A percentile compares a stretch with the other conserved stretches of the same genome.
These are phyloP conservation scores for Annona cherimola DNA, from an alignment of 164 flowering plant genomes.

Conservation along the genomic window DNA sequence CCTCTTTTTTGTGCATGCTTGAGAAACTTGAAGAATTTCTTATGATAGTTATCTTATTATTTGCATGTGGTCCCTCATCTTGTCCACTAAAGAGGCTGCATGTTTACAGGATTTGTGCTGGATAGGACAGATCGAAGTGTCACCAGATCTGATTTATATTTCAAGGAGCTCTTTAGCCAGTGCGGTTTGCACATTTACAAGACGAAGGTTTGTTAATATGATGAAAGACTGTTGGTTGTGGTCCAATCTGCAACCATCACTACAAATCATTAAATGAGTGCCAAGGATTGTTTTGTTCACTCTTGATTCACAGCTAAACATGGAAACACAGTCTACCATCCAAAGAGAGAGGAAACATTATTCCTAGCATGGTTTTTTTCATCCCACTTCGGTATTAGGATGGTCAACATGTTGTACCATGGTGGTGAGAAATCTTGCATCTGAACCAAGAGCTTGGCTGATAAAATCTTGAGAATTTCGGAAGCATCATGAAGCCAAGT, in stretches of 20 bases:
- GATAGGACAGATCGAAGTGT: constrained; percentile 86
- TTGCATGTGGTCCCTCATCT: not conserved
- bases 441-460: too few relatives aligned
- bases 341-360: too few relatives aligned
- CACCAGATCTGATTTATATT: constrained; percentile 87
- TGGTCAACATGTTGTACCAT: too few relatives aligned
- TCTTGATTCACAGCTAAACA: not conserved
- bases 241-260: too few relatives aligned
- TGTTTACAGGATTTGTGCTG: constrained; percentile 74
- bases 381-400: too few relatives aligned
- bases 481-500: too few relatives aligned
- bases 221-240: not conserved
- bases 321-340: not conserved
- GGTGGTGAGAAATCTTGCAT: too few relatives aligned
- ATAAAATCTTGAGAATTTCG: too few relatives aligned
- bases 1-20: not conserved
- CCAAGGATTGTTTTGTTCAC: not conserved
- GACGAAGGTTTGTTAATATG: constrained; percentile 46
- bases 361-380: too few relatives aligned
- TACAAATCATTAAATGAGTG: too few relatives aligned
- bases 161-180: constrained; percentile 69
- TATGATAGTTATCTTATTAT: not conserved
- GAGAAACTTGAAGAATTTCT: not conserved
- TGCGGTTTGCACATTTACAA: constrained; percentile 75
- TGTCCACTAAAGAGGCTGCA: not conserved